Evolutionary conservation across 495 filamentous ascomycete species (phyloP).

Genomic region (Penicillium robsamsonii): DNA sequence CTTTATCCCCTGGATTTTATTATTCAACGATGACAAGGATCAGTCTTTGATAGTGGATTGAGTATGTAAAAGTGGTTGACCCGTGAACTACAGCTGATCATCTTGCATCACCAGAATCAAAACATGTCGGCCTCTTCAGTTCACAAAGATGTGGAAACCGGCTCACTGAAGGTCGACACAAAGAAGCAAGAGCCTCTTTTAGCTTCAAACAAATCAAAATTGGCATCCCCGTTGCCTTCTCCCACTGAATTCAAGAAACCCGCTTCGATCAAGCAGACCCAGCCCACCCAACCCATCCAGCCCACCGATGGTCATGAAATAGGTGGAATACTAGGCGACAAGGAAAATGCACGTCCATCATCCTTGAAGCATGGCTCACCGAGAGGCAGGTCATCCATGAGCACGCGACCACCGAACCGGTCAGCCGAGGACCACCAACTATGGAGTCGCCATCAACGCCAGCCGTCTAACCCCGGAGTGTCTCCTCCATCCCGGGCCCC

Average conservation of each 20-base stretch:
- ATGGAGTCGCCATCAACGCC: conserved; percentile 24
- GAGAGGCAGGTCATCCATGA: conserved; percentile 27
- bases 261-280: conserved; percentile 17
- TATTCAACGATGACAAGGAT: background rate
- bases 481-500: conserved; percentile 49
- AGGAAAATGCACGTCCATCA: conserved; percentile 24
- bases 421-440: conserved; percentile 25
- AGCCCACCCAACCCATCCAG: conserved; percentile 2
- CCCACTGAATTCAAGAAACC: conserved; percentile 31
- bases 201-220: conserved; percentile 24
- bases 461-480: conserved; percentile 32
- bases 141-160: conserved; percentile 25
- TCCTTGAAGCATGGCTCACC: conserved; percentile 24
- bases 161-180: conserved; percentile 18
- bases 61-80: conserved; percentile 16
- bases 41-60: background rate
- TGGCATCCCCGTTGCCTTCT: conserved; percentile 37
- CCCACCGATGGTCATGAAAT: conserved; percentile 11
- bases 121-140: conserved; percentile 19
- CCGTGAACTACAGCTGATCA: conserved; percentile 22
- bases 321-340: conserved; percentile 10
- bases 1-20: background rate
- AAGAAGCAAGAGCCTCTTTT: conserved; percentile 27
- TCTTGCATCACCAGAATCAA: conserved; percentile 27
- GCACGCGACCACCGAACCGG: conserved; percentile 30